Evolutionary conservation across 352 stramenopile species (phyloP).

Genomic region (Phytophthora meadii): DNA sequence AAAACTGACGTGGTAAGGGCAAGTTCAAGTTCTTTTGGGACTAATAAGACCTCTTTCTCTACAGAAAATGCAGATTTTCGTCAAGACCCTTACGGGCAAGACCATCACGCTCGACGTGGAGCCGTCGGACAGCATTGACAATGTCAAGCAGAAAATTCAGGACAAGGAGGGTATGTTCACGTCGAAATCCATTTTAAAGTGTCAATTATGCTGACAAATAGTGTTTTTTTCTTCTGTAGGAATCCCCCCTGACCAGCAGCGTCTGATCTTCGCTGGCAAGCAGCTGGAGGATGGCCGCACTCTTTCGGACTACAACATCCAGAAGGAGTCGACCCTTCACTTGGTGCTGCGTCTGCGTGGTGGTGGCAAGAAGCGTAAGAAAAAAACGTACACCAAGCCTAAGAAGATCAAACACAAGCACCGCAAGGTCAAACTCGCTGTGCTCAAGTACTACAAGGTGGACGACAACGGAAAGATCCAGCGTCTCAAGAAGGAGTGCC

Average conservation of each 20-base stretch:
- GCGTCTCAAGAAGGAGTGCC: constrained; percentile 98
- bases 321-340: constrained; percentile 98
- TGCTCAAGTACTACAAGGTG: constrained; percentile 98
- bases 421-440: constrained; percentile 97
- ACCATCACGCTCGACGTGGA: constrained; percentile 99
- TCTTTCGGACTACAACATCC: constrained; percentile 95
- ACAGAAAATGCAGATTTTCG: constrained; percentile 95
- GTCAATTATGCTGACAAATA: neutral
- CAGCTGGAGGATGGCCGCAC: constrained; percentile 98
- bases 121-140: constrained; percentile 99
- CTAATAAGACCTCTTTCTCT: constrained; percentile 28
- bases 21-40: neutral
- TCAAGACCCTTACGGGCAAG: constrained; percentile 97
- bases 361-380: constrained; percentile 99
- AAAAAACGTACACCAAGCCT: constrained; percentile 99
- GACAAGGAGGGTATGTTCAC: constrained; percentile 97
- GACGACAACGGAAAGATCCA: constrained; percentile 97
- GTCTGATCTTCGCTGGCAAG: constrained; percentile 99
- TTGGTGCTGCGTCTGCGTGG: constrained; percentile 97
- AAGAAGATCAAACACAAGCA: constrained; percentile 99
- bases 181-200: neutral
- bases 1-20: constrained; percentile 19
- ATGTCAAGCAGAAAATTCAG: constrained; percentile 99
- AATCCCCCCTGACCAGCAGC: constrained; percentile 99
- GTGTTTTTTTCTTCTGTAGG: constrained; percentile 43